Evolutionary conservation across 2,329 filamentous ascomycete genomes (phyloP).

Genomic region (Fusarium scirpi): DNA sequence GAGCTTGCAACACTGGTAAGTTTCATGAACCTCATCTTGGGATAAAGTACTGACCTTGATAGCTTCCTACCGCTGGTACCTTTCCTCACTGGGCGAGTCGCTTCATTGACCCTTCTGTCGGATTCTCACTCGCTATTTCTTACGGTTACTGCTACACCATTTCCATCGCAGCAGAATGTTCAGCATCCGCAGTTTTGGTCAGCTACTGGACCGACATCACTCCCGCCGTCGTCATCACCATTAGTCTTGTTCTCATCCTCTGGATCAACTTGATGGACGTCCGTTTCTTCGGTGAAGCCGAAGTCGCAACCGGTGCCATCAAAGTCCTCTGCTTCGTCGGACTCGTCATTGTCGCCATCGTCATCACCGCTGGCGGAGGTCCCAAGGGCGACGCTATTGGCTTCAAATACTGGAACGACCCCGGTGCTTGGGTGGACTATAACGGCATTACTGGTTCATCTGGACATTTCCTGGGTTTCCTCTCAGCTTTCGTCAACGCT

Average conservation of each 20-base stretch:
- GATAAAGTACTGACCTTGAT: not conserved
- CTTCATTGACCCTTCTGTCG: slow-evolving; percentile 43
- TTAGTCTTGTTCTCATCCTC: slow-evolving; percentile 66
- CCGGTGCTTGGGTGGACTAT: slow-evolving; percentile 62
- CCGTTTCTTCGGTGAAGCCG: slow-evolving; percentile 70
- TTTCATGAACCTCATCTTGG: accelerated
- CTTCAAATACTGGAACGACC: slow-evolving; percentile 55
- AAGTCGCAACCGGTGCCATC: slow-evolving; percentile 70
- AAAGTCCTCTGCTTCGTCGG: slow-evolving; percentile 71
- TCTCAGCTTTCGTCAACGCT: slow-evolving; percentile 64
- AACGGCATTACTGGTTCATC: slow-evolving; percentile 56
- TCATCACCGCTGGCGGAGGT: slow-evolving; percentile 68
- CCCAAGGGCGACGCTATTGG: slow-evolving; percentile 62
- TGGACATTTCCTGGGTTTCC: slow-evolving; percentile 68
- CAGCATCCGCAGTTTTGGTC: slow-evolving; percentile 39
- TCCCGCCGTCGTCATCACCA: slow-evolving; percentile 57
- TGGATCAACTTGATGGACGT: slow-evolving; percentile 68
- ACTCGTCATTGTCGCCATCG: slow-evolving; percentile 66
- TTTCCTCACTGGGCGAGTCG: slow-evolving; percentile 46
- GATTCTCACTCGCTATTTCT: slow-evolving; percentile 41
- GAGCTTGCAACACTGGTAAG: slow-evolving; percentile 42
- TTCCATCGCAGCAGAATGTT: slow-evolving; percentile 41
- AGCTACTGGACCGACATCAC: slow-evolving; percentile 43
- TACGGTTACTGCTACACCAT: slow-evolving; percentile 46
- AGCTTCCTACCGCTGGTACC: slow-evolving; percentile 44